Evolutionary conservation across 2,329 filamentous ascomycete genomes (phyloP).

Genomic region (Cyanodermella asteris): DNA sequence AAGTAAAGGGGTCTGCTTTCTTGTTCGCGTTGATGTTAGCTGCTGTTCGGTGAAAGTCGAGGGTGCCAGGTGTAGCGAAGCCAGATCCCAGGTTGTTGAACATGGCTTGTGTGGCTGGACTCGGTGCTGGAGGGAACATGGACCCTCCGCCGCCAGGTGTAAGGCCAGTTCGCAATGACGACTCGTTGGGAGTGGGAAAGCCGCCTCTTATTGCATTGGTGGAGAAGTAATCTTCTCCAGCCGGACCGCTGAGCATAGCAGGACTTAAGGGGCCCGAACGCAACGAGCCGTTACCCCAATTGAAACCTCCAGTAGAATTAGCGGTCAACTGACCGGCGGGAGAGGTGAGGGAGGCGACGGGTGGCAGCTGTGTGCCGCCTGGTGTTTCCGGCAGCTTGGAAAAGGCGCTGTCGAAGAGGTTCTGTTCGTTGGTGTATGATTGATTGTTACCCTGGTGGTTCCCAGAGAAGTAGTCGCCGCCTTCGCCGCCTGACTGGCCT

Average conservation of each 20-base stretch:
- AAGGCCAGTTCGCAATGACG: constrained; percentile 69
- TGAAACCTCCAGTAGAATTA: constrained; percentile 43
- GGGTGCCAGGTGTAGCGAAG: constrained; percentile 67
- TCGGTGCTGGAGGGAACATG: constrained; percentile 75
- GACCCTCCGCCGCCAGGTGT: constrained; percentile 89
- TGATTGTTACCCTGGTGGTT: constrained; percentile 29
- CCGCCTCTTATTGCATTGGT: constrained; percentile 56
- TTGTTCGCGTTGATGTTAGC: constrained; percentile 56
- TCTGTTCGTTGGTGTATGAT: constrained; percentile 48
- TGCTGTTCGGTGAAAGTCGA: constrained; percentile 89
- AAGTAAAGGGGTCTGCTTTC: constrained; percentile 23
- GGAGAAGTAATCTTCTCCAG: constrained; percentile 70
- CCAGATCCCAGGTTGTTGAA: constrained; percentile 61
- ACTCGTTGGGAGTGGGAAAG: constrained; percentile 92
- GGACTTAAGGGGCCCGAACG: constrained; percentile 85
- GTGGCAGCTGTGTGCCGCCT: constrained; percentile 53
- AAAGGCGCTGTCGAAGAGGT: constrained; percentile 95
- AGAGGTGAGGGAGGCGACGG: constrained; percentile 76
- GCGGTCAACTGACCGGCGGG: constrained; percentile 62
- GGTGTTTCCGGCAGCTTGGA: constrained; percentile 54
- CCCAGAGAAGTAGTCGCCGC: constrained; percentile 48
- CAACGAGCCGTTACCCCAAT: constrained; percentile 73
- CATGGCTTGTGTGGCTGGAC: constrained; percentile 65
- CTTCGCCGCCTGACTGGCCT: constrained; percentile 24
- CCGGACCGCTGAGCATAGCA: constrained; percentile 81